Conservation (phyloP, 2,329 filamentous ascomycete species). For the Ciborinia camelliae region DNA sequence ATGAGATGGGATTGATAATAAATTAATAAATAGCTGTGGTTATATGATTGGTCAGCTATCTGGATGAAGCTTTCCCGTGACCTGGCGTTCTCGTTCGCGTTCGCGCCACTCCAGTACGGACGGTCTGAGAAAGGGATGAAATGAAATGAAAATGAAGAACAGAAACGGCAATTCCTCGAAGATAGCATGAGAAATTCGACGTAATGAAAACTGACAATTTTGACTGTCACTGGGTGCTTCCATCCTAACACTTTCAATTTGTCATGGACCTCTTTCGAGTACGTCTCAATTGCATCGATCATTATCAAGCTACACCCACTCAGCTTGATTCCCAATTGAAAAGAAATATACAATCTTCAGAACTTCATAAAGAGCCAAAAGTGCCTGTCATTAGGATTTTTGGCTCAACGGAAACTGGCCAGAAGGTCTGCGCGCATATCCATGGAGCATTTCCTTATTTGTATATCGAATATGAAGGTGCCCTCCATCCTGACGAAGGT, state of each 20-base stretch:
- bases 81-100: not conserved
- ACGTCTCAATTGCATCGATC: slow-evolving; percentile 91
- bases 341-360: slow-evolving; percentile 56
- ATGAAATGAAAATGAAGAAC: not conserved
- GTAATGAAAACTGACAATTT: slow-evolving; percentile 10
- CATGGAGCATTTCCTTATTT: slow-evolving; percentile 95
- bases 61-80: not conserved
- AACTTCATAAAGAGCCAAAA: slow-evolving; percentile 61
- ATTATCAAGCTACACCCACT: slow-evolving; percentile 80
- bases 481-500: slow-evolving; percentile 65
- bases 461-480: slow-evolving; percentile 81
- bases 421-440: slow-evolving; percentile 93
- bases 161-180: not conserved
- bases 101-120: not conserved
- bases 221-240: not conserved
- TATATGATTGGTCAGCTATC: not conserved
- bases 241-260: slow-evolving; percentile 12
- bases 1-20: not conserved
- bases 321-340: slow-evolving; percentile 77
- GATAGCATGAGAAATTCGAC: not conserved
- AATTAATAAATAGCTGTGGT: too few relatives aligned
- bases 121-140: not conserved
- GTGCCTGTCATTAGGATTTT: slow-evolving; percentile 89
- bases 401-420: slow-evolving; percentile 87
- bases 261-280: slow-evolving; percentile 77